These are phyloP conservation scores for Atkinsonella texensis DNA, from an alignment of 2,329 filamentous ascomycete genomes.

Conservation along the genomic window DNA sequence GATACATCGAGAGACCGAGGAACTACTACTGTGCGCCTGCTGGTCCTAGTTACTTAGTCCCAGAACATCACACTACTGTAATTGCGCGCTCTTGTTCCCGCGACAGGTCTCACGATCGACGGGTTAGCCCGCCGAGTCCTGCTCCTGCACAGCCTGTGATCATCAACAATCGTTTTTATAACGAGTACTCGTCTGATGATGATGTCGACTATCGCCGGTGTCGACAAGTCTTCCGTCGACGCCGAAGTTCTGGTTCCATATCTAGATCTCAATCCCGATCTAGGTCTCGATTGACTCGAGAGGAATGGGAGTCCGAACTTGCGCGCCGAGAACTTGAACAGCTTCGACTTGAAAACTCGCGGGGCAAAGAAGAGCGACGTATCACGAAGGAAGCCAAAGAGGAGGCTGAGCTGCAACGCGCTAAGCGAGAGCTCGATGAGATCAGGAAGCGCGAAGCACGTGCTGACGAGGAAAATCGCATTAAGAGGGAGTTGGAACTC, in stretches of 20 bases:
- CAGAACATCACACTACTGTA: conserved; percentile 34
- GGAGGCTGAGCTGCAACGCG: conserved; percentile 37
- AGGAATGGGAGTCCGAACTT: conserved; percentile 29
- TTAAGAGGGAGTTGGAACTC: conserved; percentile 40
- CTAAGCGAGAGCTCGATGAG: conserved; percentile 35
- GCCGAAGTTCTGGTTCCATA: conserved; percentile 15
- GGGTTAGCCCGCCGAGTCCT: conserved; percentile 25
- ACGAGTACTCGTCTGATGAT: conserved; percentile 34
- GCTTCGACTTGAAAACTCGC: conserved; percentile 29
- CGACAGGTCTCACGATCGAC: conserved; percentile 35
- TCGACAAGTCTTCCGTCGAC: conserved; percentile 16
- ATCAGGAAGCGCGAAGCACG: conserved; percentile 34
- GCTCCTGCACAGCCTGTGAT: conserved; percentile 33
- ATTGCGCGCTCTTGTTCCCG: conserved; percentile 27
- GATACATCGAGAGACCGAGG: conserved; percentile 33
- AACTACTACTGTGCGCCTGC: conserved; percentile 28
- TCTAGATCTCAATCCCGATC: conserved; percentile 11
- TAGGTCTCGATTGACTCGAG: conserved; percentile 23
- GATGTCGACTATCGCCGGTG: conserved; percentile 16
- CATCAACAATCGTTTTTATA: conserved; percentile 45
- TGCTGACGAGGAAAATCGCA: conserved; percentile 36
- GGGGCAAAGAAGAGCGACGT: conserved; percentile 23
- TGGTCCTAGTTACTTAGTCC: conserved; percentile 29
- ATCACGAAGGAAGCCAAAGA: conserved; percentile 29
- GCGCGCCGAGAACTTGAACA: conserved; percentile 32